Conservation (phyloP, 306 rosid genomes). For the Alnus rubra region DNA sequence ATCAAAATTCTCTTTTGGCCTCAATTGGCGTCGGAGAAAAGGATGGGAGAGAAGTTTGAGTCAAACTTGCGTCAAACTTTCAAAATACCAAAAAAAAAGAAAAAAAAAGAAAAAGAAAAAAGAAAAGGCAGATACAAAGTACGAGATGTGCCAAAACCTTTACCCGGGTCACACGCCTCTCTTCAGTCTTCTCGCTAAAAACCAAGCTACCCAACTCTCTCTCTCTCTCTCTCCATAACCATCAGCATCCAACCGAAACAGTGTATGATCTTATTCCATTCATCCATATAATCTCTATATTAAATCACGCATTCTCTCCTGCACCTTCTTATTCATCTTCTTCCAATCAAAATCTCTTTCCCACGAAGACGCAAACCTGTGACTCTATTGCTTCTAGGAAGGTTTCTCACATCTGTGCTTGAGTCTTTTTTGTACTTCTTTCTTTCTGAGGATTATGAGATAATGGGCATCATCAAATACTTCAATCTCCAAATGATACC, state of each 20-base stretch:
- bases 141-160: constrained; percentile 19
- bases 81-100: constrained; percentile 11
- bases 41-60: background rate
- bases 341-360: background rate
- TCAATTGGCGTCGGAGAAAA: constrained; percentile 25
- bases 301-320: background rate
- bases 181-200: constrained; percentile 4
- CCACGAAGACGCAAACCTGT: background rate
- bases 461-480: constrained; percentile 8
- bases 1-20: constrained; percentile 15
- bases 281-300: background rate
- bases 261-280: background rate
- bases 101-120: background rate
- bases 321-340: background rate
- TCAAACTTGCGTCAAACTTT: constrained; percentile 37
- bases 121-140: background rate
- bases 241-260: background rate
- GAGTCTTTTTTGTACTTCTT: background rate
- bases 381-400: no score
- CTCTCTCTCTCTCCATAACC: background rate
- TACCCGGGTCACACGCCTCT: constrained; percentile 38
- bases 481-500: constrained; percentile 16
- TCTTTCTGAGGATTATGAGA: background rate
- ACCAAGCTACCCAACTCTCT: constrained; percentile 2
- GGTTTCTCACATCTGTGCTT: background rate